Evolutionary conservation across 352 stramenopile species (phyloP), one percentile per base, ranked within the genome.

Genomic region (Peronospora belbahrii): DNA sequence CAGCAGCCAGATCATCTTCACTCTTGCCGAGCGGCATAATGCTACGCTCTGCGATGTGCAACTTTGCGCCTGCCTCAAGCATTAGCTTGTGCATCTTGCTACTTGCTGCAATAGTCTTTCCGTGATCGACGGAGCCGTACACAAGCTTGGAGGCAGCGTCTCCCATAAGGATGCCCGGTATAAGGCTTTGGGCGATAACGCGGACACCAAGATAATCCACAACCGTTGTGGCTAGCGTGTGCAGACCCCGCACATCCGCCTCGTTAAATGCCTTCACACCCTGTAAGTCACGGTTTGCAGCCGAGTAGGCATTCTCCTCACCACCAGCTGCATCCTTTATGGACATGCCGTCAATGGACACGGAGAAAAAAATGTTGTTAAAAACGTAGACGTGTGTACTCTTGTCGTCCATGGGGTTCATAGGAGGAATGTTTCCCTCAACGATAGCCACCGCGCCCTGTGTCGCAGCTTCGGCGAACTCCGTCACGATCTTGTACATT

Each of bases 331-430:
- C 61, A 42, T 94, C 78, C 65, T 89, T 91, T 1, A 59, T 64
- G 10, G 55, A 48, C 0, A 60, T 83, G 17, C 83, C 80, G 46
- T 97, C 86, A 15, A 95, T 68, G 6, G 88, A 94, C 15, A 94
- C 67, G 19, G 88, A 97, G 59, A 98, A 97, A 68, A 98, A 98
- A 48, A 97, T 97, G 61, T 97, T 97, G 71, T 98, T 98, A 70
- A 97, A 97, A 37, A 98, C 81, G 61, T 96, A 98, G 23, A 98
- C 93, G 57, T 97, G 91, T 18, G 91, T 83, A 24, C 78, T 90
- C 13, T 71, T 65, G 17, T 87, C 74, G 59, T 98, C 95, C 71
- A 97, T 97, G 9, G 93, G 91, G 65, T 98, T 98, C 69, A 98
- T 97, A 30, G 95, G 83, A 33, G 74, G 72, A 52, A 98, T 94